phyloP scores from a whole-genome alignment of 805 yeast species.

The Candida maris region DNA sequence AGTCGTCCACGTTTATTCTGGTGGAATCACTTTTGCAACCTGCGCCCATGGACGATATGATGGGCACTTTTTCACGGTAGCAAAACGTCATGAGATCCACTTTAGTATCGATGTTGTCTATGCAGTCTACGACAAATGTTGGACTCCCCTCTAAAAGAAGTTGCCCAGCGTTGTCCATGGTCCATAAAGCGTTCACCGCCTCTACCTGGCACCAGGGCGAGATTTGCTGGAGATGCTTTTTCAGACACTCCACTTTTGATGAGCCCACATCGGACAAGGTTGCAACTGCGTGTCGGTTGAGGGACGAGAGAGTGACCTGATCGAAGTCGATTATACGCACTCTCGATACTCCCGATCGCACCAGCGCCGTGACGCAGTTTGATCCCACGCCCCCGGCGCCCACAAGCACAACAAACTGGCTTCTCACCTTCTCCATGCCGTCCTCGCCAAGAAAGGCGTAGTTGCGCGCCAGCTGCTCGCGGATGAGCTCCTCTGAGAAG shows the following conservation, averaged over 20 bases:
- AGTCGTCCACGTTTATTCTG: constrained; percentile 82
- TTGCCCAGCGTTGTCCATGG: constrained; percentile 56
- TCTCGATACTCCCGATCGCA: constrained; percentile 83
- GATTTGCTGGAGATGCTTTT: constrained; percentile 59
- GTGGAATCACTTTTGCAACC: constrained; percentile 96
- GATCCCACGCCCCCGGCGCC: constrained; percentile 99
- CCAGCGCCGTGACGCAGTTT: constrained; percentile 88
- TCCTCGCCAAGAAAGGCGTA: constrained; percentile 87
- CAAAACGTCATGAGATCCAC: constrained; percentile 83
- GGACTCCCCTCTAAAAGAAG: constrained; percentile 58
- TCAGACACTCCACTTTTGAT: constrained; percentile 80
- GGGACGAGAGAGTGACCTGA: constrained; percentile 87
- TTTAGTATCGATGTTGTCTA: constrained; percentile 95
- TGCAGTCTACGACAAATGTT: constrained; percentile 86
- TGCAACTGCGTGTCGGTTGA: constrained; percentile 95
- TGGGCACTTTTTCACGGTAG: constrained; percentile 53
- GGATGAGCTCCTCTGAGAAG: constrained; percentile 66
- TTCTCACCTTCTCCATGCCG: constrained; percentile 72
- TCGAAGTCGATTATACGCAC: constrained; percentile 88
- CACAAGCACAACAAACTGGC: constrained; percentile 68
- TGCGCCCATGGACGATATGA: constrained; percentile 94
- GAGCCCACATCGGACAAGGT: constrained; percentile 88
- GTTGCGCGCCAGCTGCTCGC: constrained; percentile 91
- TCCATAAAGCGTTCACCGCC: constrained; percentile 76
- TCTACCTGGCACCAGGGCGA: constrained; percentile 96